Base-by-base conservation (phyloP, 495 filamentous ascomycete species). In the Pyrenula massariospora region DNA sequence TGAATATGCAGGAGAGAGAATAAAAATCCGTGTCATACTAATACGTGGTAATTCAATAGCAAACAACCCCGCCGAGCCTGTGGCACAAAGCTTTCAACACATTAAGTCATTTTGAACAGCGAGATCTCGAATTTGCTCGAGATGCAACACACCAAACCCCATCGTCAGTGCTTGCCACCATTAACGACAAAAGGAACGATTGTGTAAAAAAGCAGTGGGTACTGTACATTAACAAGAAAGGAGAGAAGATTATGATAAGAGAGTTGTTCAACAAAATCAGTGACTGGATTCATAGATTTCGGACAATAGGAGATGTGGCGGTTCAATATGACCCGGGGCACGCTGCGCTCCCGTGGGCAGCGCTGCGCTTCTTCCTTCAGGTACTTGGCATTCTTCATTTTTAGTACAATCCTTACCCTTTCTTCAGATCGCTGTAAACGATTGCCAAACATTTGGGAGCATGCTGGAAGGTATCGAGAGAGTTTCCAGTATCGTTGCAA, bases 271-370 rank as follows among this genome's bases (percentile, higher is more conserved):
- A 68, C 3, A 75, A 71, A 57, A 60, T 75, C 12, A 53, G 66
- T 12, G 56, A 21, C 2, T 75, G 68, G 67, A 58, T 75, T 10
- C 56, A 70, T 3, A 70, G 63, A 23, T 75, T 75, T 59, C 70
- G 66, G 52, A 56, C 58, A 11, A 47, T 75, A 49, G 72, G 72
- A 19, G 70, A 76, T 56, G 56, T 66, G 12, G 65, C 67, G 10
- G 57, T 63, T 15, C 66, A 69, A 54, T 66, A 66, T 54, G 73
- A 77, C 59, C 72, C 68, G 12, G 62, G 52, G 1, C 71, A 77
- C 65, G 67, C 68, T 22, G 65, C 66, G 15, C 59, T 77, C 48
- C 72, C 75, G 11, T 77, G 75, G 75, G 75, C 68, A 5, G 70
- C 57, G 10, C 58, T 77, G 12, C 58, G 69, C 15, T 72, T 74